A percentile compares a stretch with the other conserved stretches of the same genome.
These are phyloP conservation scores for Phytophthora boehmeriae DNA, from an alignment of 352 stramenopile species.

Conservation along the genomic window DNA sequence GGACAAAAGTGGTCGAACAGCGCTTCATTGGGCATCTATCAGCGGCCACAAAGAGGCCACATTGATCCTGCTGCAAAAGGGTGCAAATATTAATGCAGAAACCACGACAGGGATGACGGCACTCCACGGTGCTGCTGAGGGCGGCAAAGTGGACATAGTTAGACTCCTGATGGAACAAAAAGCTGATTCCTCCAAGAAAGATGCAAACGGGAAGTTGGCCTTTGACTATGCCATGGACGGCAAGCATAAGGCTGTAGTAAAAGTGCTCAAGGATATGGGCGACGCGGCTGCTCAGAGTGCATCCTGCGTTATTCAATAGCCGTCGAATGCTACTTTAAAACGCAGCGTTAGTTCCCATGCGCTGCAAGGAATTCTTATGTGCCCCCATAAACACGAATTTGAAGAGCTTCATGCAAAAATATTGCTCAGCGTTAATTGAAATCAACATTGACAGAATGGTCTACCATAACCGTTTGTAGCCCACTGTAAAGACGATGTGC, in stretches of 20 bases:
- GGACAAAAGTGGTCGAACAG: conserved; percentile 93
- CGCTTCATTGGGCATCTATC: conserved; percentile 93
- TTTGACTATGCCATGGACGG: conserved; percentile 93
- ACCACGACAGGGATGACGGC: conserved; percentile 92
- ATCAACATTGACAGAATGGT: background rate
- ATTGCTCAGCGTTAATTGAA: conserved; percentile 13
- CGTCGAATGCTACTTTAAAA: conserved; percentile 7
- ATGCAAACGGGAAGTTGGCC: conserved; percentile 90
- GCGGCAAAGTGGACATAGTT: conserved; percentile 92
- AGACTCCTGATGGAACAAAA: conserved; percentile 92
- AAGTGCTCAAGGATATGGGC: conserved; percentile 93
- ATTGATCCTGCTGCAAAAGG: conserved; percentile 83
- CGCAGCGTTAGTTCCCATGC: conserved; percentile 10
- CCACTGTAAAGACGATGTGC: background rate
- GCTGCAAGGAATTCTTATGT: conserved; percentile 32
- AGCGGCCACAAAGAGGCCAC: conserved; percentile 92
- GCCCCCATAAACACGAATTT: conserved; percentile 45
- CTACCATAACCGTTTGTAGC: conserved; percentile 1
- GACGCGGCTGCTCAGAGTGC: conserved; percentile 87
- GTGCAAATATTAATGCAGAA: conserved; percentile 88
- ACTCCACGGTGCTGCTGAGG: conserved; percentile 90
- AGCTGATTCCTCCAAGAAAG: conserved; percentile 87
- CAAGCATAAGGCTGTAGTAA: conserved; percentile 92
- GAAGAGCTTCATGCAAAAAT: conserved; percentile 35
- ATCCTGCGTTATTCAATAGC: conserved; percentile 86